phyloP scores from a whole-genome alignment of 805 yeast species.

The Barnettozyma populi region DNA sequence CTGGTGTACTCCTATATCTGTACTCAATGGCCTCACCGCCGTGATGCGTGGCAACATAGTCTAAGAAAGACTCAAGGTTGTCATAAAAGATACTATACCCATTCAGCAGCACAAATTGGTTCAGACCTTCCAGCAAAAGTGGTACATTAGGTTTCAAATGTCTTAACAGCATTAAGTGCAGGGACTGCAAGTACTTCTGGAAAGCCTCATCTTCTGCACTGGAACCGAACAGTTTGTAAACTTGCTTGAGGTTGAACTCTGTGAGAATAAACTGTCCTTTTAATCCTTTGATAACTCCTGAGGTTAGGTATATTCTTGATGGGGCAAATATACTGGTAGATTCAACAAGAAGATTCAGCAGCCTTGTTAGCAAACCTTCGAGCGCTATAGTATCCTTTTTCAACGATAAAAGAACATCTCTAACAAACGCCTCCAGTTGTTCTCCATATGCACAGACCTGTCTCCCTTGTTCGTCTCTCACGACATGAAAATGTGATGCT shows the following conservation, averaged over 20 bases:
- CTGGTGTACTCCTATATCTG: constrained; percentile 9
- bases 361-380: constrained; percentile 22
- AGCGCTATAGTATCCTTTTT: constrained; percentile 27
- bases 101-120: constrained; percentile 21
- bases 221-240: constrained; percentile 33
- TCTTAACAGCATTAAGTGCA: constrained; percentile 42
- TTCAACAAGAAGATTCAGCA: constrained; percentile 43
- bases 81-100: constrained; percentile 30
- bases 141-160: constrained; percentile 30
- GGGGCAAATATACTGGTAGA: constrained; percentile 59
- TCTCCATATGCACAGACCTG: constrained; percentile 55
- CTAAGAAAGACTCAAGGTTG: constrained; percentile 36
- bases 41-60: constrained; percentile 27
- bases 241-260: constrained; percentile 22
- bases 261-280: constrained; percentile 22
- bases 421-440: constrained; percentile 40
- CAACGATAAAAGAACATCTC: constrained; percentile 29
- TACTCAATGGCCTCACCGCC: constrained; percentile 2
- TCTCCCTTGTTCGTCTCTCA: constrained; percentile 25
- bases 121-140: constrained; percentile 16
- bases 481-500: constrained; percentile 54
- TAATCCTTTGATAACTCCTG: constrained; percentile 56
- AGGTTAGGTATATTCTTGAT: constrained; percentile 53
- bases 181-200: constrained; percentile 44
- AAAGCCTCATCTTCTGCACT: constrained; percentile 48